Evolutionary conservation across 163 green algal species (phyloP).

Genomic region (Chlamydomonas reinhardtii): DNA sequence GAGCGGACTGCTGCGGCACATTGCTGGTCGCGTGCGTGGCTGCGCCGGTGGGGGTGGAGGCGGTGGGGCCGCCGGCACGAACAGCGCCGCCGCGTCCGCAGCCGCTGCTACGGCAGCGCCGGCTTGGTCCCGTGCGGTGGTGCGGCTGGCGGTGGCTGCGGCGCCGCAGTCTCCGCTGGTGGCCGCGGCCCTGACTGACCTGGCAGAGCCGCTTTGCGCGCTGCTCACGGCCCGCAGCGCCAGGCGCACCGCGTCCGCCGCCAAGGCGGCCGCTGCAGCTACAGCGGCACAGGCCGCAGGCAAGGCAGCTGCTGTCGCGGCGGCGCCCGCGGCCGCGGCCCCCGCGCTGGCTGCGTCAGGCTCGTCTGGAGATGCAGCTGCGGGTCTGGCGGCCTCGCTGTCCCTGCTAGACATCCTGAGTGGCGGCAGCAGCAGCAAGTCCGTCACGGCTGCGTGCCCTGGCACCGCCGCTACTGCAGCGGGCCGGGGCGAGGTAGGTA

Average conservation of each 20-base stretch:
- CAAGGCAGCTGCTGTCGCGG: neutral
- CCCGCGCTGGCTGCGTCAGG: no score
- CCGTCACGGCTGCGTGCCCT: no score
- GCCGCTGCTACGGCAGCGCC: neutral
- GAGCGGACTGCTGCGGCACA: neutral
- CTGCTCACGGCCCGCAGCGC: neutral
- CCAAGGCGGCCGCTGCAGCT: neutral
- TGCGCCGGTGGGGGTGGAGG: neutral
- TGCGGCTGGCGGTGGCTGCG: neutral
- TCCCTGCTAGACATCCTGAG: constrained; percentile 10
- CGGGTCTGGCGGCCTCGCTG: neutral
- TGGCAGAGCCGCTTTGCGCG: constrained; percentile 2
- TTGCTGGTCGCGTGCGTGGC: neutral
- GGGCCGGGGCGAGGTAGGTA: no score
- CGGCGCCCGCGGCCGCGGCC: no score
- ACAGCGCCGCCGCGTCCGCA: neutral
- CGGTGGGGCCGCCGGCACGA: neutral
- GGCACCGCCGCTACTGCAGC: neutral
- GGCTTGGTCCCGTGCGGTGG: neutral
- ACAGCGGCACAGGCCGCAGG: neutral
- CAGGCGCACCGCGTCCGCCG: no score
- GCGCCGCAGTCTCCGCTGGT: neutral
- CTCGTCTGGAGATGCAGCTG: neutral
- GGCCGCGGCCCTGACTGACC: constrained; percentile 3
- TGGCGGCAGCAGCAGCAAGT: neutral